phyloP scores from a whole-genome alignment of 2,329 filamentous ascomycete species.

The Elsinoe ampelina region DNA sequence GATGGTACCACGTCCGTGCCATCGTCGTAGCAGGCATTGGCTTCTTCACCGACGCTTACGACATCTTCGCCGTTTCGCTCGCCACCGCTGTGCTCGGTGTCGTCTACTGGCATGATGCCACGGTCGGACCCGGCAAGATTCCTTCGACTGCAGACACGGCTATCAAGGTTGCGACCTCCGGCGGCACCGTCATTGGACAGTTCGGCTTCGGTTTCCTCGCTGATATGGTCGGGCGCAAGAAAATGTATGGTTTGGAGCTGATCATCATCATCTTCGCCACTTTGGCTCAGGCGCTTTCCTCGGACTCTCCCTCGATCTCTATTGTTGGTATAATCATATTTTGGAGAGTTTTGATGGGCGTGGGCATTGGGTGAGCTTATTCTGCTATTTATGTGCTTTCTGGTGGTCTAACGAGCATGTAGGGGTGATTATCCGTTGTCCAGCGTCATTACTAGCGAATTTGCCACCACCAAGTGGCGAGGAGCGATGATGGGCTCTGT shows the following conservation, averaged over 20 bases:
- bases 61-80: constrained; percentile 66
- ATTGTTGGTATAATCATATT: constrained; percentile 62
- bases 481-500: constrained; percentile 82
- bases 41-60: constrained; percentile 80
- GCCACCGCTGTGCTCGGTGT: constrained; percentile 68
- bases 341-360: constrained; percentile 70
- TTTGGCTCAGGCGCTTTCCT: constrained; percentile 59
- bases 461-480: constrained; percentile 75
- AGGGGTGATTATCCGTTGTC: constrained; percentile 70
- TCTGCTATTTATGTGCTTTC: too few species aligned
- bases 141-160: constrained; percentile 62
- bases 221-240: constrained; percentile 68
- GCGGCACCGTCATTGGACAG: constrained; percentile 75
- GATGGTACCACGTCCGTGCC: constrained; percentile 75
- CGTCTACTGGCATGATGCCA: constrained; percentile 55
- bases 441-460: constrained; percentile 78
- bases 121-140: constrained; percentile 42
- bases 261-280: constrained; percentile 74
- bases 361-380: too few species aligned
- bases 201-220: constrained; percentile 70
- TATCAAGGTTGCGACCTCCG: constrained; percentile 77
- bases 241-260: constrained; percentile 75
- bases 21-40: constrained; percentile 72
- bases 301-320: constrained; percentile 53
- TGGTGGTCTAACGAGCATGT: constrained; percentile 47